Evolutionary conservation across 116 monocot genomes (phyloP), one percentile per base, ranked within the genome.

Genomic region (Posidonia oceanica): DNA sequence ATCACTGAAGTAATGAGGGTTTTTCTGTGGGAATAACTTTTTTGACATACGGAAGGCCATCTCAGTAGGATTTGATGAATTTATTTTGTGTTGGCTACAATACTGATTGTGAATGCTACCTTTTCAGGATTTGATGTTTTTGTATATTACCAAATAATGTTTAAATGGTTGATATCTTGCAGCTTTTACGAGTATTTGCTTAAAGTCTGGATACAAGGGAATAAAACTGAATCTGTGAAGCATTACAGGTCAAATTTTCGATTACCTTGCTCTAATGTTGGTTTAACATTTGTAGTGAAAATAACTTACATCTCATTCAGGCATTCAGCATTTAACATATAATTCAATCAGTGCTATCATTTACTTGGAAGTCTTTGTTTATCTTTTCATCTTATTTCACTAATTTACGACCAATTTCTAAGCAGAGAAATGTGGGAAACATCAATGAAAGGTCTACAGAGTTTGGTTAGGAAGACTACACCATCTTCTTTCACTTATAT

Each of bases 171-270:
- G 16, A 42, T 16, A 7, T 44, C 73, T 29, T 88, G 86, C 93
- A 98, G 98, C 76, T 98, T 98, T 81, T 98, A 98, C 74, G 98
- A 98, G 63, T 98, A 98, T 79, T 80, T 98, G 75, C 93, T 98
- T 37, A 98, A 98, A 80, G 98, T 64, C 5, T 98, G 98, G 98
- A 73, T 98, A 64, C 98, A 87, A 83, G 93, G 98, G 72, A 98
- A 98, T 67, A 92, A 83, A 86, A 93, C 93, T 61, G 98, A 85
- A 73, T 18, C 59, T 59, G 91, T 95, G 73, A 91, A 91, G 75
- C 86, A 86, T 81, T 95, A 95, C 75, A 88, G 95, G 95, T 95
- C 11, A 77, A 57, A 7, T 61, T 55, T 14, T 39, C 44, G 15
- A 16, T 62, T n/a, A 29, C 37, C 11, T 36, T 17, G 1, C 23